Conservation (phyloP, 2,329 filamentous ascomycete species). For the Teratosphaeria pseudoeucalypti region DNA sequence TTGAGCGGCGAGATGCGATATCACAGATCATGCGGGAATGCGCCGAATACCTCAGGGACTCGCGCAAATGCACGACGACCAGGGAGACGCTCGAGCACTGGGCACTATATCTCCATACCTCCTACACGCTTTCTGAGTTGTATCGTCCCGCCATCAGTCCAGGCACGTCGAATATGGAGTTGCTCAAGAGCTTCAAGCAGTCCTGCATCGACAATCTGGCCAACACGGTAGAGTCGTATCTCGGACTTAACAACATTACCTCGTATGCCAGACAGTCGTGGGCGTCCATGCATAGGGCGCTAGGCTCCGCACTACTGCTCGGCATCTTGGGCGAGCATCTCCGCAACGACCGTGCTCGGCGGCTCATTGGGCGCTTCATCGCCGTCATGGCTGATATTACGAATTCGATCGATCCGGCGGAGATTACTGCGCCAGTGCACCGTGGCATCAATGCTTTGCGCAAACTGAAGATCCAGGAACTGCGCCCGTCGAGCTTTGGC, state of each 20-base stretch:
- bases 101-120: constrained; percentile 49
- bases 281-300: constrained; percentile 27
- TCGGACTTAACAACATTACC: constrained; percentile 45
- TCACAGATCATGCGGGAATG: constrained; percentile 48
- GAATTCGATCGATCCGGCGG: constrained; percentile 35
- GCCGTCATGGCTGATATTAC: constrained; percentile 38
- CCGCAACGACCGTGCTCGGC: constrained; percentile 37
- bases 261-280: constrained; percentile 30
- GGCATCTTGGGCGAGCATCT: constrained; percentile 36
- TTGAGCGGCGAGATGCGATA: constrained; percentile 47
- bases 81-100: constrained; percentile 50
- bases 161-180: constrained; percentile 33
- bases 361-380: constrained; percentile 37
- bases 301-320: constrained; percentile 28
- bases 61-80: constrained; percentile 36
- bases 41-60: constrained; percentile 47
- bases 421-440: constrained; percentile 38
- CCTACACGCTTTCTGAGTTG: constrained; percentile 52
- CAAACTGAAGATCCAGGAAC: constrained; percentile 27
- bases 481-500: neutral
- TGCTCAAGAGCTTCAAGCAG: constrained; percentile 39
- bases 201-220: constrained; percentile 48
- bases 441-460: constrained; percentile 37
- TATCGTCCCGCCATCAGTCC: constrained; percentile 51
- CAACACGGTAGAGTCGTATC: constrained; percentile 48